Evolutionary conservation across 306 rosid species (phyloP).

Genomic region (Lotus japonicus): DNA sequence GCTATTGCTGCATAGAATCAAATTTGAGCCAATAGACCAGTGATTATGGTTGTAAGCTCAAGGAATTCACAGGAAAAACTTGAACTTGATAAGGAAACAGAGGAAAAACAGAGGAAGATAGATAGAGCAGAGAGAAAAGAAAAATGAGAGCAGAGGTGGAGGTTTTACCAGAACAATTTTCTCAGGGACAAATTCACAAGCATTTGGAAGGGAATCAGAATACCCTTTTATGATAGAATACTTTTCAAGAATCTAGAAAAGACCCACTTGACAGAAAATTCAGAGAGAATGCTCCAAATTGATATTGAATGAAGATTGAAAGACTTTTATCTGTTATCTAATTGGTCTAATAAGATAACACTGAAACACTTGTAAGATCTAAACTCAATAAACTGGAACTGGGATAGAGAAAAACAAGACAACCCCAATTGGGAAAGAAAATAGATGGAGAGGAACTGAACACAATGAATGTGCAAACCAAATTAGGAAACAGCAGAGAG

Average conservation of each 20-base stretch:
- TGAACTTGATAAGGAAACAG: constrained; percentile 20
- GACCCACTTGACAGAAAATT: constrained; percentile 41
- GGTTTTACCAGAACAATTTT: constrained; percentile 35
- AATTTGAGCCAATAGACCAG: not conserved
- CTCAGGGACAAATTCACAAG: constrained; percentile 44
- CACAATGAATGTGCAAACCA: constrained; percentile 24
- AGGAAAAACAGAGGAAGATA: constrained; percentile 17
- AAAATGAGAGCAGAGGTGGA: constrained; percentile 26
- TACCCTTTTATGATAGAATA: constrained; percentile 28
- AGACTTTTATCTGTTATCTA: constrained; percentile 6
- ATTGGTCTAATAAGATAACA: not conserved
- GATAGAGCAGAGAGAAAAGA: constrained; percentile 5
- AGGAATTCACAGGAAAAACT: constrained; percentile 1
- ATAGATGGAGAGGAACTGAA: not conserved
- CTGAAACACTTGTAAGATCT: constrained; percentile 32
- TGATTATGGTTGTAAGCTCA: not conserved
- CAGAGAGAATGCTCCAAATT: constrained; percentile 23
- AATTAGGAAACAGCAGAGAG: constrained; percentile 31
- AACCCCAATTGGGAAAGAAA: constrained; percentile 38
- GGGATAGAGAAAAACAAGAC: not conserved
- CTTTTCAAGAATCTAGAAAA: constrained; percentile 54
- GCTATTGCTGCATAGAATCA: constrained; percentile 19
- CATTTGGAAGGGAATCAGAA: constrained; percentile 70
- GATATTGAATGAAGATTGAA: constrained; percentile 11
- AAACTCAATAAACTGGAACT: constrained; percentile 9